Base-by-base conservation (phyloP, 2,329 filamentous ascomycete genomes). In the Calonectria honghensis region DNA sequence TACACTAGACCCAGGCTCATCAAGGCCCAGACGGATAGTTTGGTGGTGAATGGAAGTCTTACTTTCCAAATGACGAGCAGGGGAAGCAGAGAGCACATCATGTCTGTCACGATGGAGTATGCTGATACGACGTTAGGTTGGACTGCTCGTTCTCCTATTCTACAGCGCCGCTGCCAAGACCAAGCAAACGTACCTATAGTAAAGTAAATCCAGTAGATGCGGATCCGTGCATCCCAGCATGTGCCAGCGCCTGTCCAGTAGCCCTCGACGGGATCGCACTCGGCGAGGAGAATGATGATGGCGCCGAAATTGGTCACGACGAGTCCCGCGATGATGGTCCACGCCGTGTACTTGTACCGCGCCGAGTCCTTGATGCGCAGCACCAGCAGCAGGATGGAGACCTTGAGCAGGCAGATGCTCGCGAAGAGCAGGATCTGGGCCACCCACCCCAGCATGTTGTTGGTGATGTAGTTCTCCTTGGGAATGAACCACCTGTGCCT, bases 401-500 rank as follows among this genome's bases (percentile, higher is more conserved):
- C 80, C 72, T 88, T 88, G 59, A 88, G 80, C 1, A 87, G 70
- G 50, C 83, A 85, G 41, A 87, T 83, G 51, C 82, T 83, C 14
- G 81, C 78, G 72, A 87, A 88, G 3, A 88, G 82, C 27, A 86
- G 78, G 18, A 87, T 79, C 78, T 87, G 85, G 4, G 83, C 85
- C 57, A 83, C 78, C 85, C 85, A 87, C 1, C 84, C 83, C 4
- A 84, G 80, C 78, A 84, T 84, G 74, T 84, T 86, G 72, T 85
- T 83, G 50, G 76, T 80, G 68, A 81, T 68, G 67, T 85, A 85
- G 24, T 85, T 68, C 5, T 81, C 76, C 0, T 77, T 35, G 9
- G 79, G 69, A 16, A 87, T 78, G 50, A 82, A 86, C 77, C 80
- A 81, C 52, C 83, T 80, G 69, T 87, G 86, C 29, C 84, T 78